Percentiles rank a stretch among this genome's conserved stretches.
phyloP scores from a whole-genome alignment of 306 rosid genomes.

The Trifolium dubium region DNA sequence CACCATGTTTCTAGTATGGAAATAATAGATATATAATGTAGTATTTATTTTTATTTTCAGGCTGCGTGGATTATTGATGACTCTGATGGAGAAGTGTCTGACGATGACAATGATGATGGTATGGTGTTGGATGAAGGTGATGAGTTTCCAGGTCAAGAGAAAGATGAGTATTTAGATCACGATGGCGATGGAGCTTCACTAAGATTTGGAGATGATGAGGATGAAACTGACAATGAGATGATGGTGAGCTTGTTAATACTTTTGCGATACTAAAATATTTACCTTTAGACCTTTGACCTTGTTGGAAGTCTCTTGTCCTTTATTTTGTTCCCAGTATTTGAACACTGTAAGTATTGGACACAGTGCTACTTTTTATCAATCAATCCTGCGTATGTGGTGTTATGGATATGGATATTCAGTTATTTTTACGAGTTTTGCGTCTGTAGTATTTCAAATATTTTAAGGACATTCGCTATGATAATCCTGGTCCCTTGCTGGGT shows the following conservation, averaged over 20 bases:
- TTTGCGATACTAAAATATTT: not conserved
- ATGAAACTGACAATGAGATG: constrained; percentile 81
- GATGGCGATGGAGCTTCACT: constrained; percentile 74
- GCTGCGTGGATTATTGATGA: constrained; percentile 86
- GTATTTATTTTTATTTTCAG: constrained; percentile 51
- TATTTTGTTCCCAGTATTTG: not conserved
- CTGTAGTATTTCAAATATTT: constrained; percentile 16
- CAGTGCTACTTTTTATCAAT: constrained; percentile 5
- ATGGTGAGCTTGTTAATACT: constrained; percentile 64
- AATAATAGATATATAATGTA: not conserved
- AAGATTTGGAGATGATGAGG: constrained; percentile 70
- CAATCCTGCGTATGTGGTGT: constrained; percentile 2
- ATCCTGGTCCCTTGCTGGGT: constrained; percentile 3
- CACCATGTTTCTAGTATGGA: too few relatives aligned
- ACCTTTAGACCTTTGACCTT: not conserved
- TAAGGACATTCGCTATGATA: constrained; percentile 8
- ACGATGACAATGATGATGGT: constrained; percentile 61
- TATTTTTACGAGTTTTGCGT: not conserved
- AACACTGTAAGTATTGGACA: constrained; percentile 4
- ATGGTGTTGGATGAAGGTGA: constrained; percentile 69
- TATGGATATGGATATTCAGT: not conserved
- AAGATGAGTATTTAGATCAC: constrained; percentile 47
- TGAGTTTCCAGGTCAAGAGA: constrained; percentile 55
- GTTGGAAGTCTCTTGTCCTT: constrained; percentile 7
- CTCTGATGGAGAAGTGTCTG: constrained; percentile 66